Conservation (phyloP, 1,139 yeast species). For the Blastobotrys proliferans region DNA sequence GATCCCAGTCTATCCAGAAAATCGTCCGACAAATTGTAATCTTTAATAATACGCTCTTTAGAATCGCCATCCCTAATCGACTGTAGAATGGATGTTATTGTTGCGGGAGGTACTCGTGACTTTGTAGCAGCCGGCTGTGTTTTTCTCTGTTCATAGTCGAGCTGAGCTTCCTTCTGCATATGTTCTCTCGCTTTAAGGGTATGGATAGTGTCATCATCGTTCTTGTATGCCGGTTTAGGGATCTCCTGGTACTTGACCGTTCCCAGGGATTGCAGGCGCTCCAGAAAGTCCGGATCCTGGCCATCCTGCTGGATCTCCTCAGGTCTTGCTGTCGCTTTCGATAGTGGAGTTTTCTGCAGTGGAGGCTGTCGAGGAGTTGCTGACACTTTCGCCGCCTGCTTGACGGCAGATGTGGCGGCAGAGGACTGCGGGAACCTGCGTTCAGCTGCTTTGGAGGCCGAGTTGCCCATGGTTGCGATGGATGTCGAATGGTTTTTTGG, state of each 20-base stretch:
- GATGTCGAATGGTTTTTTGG: no score
- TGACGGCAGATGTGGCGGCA: not conserved
- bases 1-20: slow-evolving; percentile 10
- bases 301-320: slow-evolving; percentile 1
- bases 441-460: slow-evolving; percentile 4
- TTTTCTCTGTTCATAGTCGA: not conserved
- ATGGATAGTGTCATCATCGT: slow-evolving; percentile 1
- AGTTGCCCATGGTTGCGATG: slow-evolving; percentile 5
- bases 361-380: not conserved
- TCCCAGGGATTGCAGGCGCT: slow-evolving; percentile 8
- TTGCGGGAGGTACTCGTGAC: slow-evolving; percentile 7
- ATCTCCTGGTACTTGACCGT: slow-evolving; percentile 9
- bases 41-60: slow-evolving; percentile 5
- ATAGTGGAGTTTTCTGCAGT: not conserved
- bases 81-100: slow-evolving; percentile 11
- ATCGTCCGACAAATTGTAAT: slow-evolving; percentile 6
- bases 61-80: slow-evolving; percentile 10
- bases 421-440: slow-evolving; percentile 1
- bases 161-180: slow-evolving; percentile 1
- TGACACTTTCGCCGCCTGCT: not conserved
- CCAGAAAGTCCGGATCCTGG: slow-evolving; percentile 9
- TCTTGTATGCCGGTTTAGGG: not conserved
- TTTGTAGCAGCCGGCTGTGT: not conserved
- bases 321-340: not conserved
- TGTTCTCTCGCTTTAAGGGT: slow-evolving; percentile 8